phyloP scores from a whole-genome alignment of 345 rosid species.

The Rhizophora mangle region DNA sequence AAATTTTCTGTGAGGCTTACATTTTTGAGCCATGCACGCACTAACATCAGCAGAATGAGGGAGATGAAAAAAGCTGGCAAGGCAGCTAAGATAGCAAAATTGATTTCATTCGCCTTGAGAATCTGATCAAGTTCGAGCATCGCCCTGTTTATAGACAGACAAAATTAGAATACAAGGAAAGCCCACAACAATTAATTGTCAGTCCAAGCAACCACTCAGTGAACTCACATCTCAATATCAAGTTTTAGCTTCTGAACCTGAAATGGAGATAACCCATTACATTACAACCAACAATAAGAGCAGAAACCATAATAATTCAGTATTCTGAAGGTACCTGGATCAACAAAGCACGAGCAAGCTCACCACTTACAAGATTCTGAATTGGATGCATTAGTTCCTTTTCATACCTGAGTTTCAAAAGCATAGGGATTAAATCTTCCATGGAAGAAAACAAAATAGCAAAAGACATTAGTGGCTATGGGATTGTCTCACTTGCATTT shows the following conservation, averaged over 20 bases:
- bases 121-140: slow-evolving; percentile 98
- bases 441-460: neutral
- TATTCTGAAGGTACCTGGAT: slow-evolving; percentile 60
- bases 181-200: slow-evolving; percentile 1
- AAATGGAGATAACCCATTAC: slow-evolving; percentile 21
- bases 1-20: slow-evolving; percentile 27
- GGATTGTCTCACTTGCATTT: too few species aligned
- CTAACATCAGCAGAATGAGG: slow-evolving; percentile 49
- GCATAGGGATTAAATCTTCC: slow-evolving; percentile 1
- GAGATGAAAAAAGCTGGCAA: slow-evolving; percentile 91
- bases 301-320: slow-evolving; percentile 9
- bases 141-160: slow-evolving; percentile 50
- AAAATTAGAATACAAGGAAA: slow-evolving; percentile 18
- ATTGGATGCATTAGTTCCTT: slow-evolving; percentile 81
- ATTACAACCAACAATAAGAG: slow-evolving; percentile 18
- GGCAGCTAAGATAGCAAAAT: slow-evolving; percentile 92
- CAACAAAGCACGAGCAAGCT: slow-evolving; percentile 94
- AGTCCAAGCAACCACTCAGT: slow-evolving; percentile 18
- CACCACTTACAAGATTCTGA: slow-evolving; percentile 81
- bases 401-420: slow-evolving; percentile 61
- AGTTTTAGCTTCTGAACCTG: slow-evolving; percentile 97
- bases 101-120: slow-evolving; percentile 92
- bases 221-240: slow-evolving; percentile 88
- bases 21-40: slow-evolving; percentile 76
- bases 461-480: too few species aligned